A percentile compares a stretch with the other conserved stretches of the same genome.
Conservation (phyloP, 108 stramenopile genomes). For the Skeletonema potamos region DNA sequence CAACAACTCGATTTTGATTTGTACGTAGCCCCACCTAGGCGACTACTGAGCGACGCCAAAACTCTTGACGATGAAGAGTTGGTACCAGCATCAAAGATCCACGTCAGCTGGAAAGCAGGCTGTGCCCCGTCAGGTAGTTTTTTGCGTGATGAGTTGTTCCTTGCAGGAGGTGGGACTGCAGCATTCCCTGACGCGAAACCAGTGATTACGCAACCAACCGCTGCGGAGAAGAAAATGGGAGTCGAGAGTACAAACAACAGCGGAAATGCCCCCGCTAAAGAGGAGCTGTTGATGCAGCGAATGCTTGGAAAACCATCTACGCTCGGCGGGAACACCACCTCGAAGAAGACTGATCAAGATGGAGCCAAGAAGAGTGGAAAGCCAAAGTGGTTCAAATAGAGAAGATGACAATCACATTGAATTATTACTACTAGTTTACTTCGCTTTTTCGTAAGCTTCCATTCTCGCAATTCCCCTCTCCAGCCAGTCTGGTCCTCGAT, state of each 20-base stretch:
- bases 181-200: constrained; percentile 47
- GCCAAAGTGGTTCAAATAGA: constrained; percentile 48
- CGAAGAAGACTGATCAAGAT: constrained; percentile 9
- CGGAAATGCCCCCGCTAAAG: constrained; percentile 25
- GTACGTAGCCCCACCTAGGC: constrained; percentile 79
- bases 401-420: not conserved
- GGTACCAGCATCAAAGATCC: constrained; percentile 81
- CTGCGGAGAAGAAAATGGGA: not conserved
- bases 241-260: not conserved
- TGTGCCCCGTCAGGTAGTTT: constrained; percentile 15
- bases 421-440: not conserved
- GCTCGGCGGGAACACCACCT: constrained; percentile 14
- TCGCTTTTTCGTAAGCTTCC: constrained; percentile 50
- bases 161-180: constrained; percentile 1
- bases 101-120: constrained; percentile 67
- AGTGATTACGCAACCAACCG: constrained; percentile 11
- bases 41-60: constrained; percentile 41
- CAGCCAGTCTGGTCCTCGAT: constrained; percentile 53
- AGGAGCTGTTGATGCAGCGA: constrained; percentile 45
- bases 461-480: constrained; percentile 50
- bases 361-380: constrained; percentile 38
- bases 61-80: constrained; percentile 64
- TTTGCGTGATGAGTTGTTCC: constrained; percentile 37
- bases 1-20: constrained; percentile 57
- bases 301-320: constrained; percentile 43